A percentile compares a stretch with the other conserved stretches of the same genome.
phyloP scores from a whole-genome alignment of 306 rosid species.

The Prunus dulcis region DNA sequence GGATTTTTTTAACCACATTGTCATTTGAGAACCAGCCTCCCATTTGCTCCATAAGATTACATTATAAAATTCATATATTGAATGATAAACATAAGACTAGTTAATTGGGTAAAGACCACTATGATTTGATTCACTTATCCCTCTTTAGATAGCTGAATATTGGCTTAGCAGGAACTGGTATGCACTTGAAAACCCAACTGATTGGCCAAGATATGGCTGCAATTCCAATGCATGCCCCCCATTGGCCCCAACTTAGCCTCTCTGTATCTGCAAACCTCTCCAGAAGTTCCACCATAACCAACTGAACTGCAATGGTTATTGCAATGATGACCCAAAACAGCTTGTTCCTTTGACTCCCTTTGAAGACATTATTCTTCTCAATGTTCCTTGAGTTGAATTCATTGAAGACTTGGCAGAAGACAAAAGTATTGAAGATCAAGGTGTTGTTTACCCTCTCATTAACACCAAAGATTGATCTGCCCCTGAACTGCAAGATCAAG shows the following conservation, averaged over 20 bases:
- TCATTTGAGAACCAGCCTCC: neutral
- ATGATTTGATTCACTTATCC: neutral
- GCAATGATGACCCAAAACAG: constrained; percentile 26
- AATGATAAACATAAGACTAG: neutral
- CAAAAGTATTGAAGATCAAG: constrained; percentile 29
- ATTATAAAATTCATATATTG: neutral
- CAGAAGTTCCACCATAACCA: constrained; percentile 32
- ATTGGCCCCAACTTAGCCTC: constrained; percentile 25
- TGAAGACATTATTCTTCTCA: constrained; percentile 24
- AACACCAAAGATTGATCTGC: constrained; percentile 15
- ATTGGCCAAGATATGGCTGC: constrained; percentile 25
- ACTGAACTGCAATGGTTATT: constrained; percentile 25
- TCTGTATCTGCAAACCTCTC: constrained; percentile 28
- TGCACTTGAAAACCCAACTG: constrained; percentile 27
- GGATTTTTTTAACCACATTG: neutral
- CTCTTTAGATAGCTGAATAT: constrained; percentile 1
- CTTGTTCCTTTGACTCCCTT: constrained; percentile 22
- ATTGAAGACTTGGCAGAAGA: constrained; percentile 33
- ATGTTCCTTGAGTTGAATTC: constrained; percentile 30
- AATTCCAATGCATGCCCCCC: constrained; percentile 25
- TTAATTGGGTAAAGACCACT: neutral
- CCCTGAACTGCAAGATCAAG: constrained; percentile 25
- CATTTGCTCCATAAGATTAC: neutral
- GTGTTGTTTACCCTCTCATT: constrained; percentile 20
- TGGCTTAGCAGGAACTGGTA: constrained; percentile 13